phyloP scores from a whole-genome alignment of 331 rosid species.

The Rosa hybrid region DNA sequence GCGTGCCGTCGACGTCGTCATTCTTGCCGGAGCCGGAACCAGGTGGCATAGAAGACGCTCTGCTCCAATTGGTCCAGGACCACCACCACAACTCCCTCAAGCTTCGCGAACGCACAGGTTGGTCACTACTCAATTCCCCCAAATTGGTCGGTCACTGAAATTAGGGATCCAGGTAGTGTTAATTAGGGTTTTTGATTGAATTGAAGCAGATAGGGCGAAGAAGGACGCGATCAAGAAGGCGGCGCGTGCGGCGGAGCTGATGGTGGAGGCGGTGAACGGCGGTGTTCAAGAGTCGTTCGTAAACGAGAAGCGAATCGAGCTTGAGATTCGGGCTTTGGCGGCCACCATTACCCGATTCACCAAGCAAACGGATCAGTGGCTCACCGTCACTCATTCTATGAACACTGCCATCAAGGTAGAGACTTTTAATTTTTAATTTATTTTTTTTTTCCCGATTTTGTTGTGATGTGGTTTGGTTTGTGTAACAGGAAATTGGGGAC shows the following conservation, averaged over 20 bases:
- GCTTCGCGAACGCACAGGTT: constrained; percentile 48
- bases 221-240: constrained; percentile 66
- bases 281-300: constrained; percentile 70
- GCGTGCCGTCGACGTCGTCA: constrained; percentile 2
- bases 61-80: constrained; percentile 36
- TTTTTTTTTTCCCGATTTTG: too few species aligned
- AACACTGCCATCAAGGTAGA: constrained; percentile 74
- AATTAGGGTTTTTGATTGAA: neutral
- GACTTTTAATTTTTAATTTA: neutral
- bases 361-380: constrained; percentile 87
- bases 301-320: constrained; percentile 73
- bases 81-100: constrained; percentile 39
- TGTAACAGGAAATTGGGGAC: constrained; percentile 70
- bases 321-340: constrained; percentile 65
- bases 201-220: constrained; percentile 59
- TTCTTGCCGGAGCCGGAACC: constrained; percentile 21
- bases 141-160: neutral
- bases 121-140: neutral
- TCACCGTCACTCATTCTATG: constrained; percentile 45
- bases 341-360: constrained; percentile 55
- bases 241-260: constrained; percentile 51
- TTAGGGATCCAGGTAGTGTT: neutral
- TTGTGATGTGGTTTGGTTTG: neutral
- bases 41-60: constrained; percentile 41
- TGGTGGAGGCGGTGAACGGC: constrained; percentile 75